phyloP scores from a whole-genome alignment of 2,329 filamentous ascomycete species.

The Stemphylium vesicarium region DNA sequence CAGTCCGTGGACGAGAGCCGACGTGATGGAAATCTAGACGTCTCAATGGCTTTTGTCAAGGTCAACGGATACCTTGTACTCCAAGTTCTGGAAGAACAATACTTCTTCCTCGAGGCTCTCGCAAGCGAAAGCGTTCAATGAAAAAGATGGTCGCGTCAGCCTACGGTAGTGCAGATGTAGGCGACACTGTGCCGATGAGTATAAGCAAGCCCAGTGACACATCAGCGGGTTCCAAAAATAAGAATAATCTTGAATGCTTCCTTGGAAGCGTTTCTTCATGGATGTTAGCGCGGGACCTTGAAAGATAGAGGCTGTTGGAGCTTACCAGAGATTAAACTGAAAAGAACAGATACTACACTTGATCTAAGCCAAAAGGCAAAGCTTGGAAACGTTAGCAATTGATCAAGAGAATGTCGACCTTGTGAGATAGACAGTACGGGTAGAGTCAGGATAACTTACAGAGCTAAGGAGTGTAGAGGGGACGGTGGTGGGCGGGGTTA shows the following conservation, averaged over 20 bases:
- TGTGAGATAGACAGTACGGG: background rate
- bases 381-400: background rate
- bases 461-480: background rate
- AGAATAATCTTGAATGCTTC: background rate
- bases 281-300: background rate
- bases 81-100: too few species aligned
- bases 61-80: too few species aligned
- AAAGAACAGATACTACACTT: conserved; percentile 11
- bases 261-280: background rate
- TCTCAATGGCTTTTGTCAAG: too few species aligned
- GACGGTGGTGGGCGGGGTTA: background rate
- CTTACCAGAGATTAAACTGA: conserved; percentile 2
- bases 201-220: conserved; percentile 5
- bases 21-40: too few species aligned
- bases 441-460: background rate
- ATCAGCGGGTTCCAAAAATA: background rate
- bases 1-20: too few species aligned
- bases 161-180: background rate
- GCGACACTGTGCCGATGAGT: conserved; percentile 3
- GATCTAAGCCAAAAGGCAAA: conserved; percentile 12
- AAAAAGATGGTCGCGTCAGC: conserved; percentile 1
- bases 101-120: too few species aligned
- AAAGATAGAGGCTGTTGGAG: background rate
- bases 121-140: background rate
- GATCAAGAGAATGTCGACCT: background rate